Evolutionary conservation across 768 basidiomycete genomes (phyloP), one percentile per base, ranked within the genome.

Genomic region (Kwoniella shandongensis): DNA sequence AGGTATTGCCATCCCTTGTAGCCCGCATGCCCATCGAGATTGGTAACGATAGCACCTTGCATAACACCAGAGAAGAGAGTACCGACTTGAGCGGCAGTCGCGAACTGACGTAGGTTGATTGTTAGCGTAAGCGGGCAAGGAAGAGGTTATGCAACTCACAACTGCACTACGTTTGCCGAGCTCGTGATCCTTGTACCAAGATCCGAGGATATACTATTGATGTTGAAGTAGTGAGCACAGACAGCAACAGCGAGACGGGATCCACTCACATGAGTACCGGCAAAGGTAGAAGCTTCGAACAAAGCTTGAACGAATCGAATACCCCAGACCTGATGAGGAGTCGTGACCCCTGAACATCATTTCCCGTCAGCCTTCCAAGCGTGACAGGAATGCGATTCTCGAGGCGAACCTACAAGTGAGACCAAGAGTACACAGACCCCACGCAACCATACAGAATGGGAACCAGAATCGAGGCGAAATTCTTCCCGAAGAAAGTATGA

Each of bases 241-340:
- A 50, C 30, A 15, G 41, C 51, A n/a, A 49, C 26, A 32, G 7
- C n/a, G 38, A n/a, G 3, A 18, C 42, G 13, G 6, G 40, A 23
- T 18, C 5, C 18, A 59, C 86, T 79, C 63, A 85, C 86, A 62
- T 86, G 86, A 15, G 85, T 84, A 32, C 87, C 87, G 25, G 85
- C 85, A 71, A 88, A 89, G 1, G 86, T 88, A 7, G 86, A 87
- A 0, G 86, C 82, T 73, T 88, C 87, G 6, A 84, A 82, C 54
- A 87, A 78, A 22, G 85, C 88, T 73, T 87, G 86, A 52, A 88
- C 81, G 69, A 88, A 88, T 8, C 86, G 81, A 58, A 88, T 85
- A 26, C 79, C 84, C 71, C 84, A 86, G 48, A 88, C 65, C 35
- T 69, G 67, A 11, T 46, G 40, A 11, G 57, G 59, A 29, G 44